phyloP scores from a whole-genome alignment of 2,329 filamentous ascomycete genomes.

The Metarhizium album region DNA sequence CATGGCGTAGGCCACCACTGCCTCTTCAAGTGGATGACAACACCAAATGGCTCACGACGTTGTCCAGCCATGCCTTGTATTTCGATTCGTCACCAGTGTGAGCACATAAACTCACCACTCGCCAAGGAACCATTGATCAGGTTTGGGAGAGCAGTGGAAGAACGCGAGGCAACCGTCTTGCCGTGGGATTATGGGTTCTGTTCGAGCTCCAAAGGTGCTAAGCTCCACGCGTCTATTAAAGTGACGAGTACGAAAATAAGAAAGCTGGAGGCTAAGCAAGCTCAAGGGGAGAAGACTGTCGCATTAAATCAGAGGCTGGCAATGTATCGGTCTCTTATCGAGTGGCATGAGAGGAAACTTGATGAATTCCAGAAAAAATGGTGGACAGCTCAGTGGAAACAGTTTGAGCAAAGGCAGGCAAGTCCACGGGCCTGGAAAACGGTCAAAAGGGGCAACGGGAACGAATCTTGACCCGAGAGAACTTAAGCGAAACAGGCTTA shows the following conservation, averaged over 20 bases:
- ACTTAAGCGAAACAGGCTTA: conserved; percentile 4
- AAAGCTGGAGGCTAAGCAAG: background rate
- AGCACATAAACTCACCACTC: conserved; percentile 8
- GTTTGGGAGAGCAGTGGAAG: background rate
- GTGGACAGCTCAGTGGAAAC: conserved; percentile 4
- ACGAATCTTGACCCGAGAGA: background rate
- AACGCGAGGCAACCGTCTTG: conserved; percentile 1
- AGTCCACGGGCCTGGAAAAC: conserved; percentile 1
- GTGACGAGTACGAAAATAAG: background rate
- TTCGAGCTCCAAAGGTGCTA: background rate
- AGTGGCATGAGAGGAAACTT: conserved; percentile 1
- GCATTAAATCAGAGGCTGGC: background rate
- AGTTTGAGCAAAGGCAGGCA: conserved; percentile 2
- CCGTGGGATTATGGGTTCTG: conserved; percentile 14
- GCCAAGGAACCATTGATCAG: background rate
- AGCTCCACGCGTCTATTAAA: background rate
- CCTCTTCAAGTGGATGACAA: conserved; percentile 7
- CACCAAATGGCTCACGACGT: background rate
- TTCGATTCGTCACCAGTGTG: conserved; percentile 12
- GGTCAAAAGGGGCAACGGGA: background rate
- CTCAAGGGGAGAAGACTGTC: background rate
- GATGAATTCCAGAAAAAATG: conserved; percentile 5
- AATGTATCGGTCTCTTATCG: background rate
- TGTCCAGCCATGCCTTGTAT: conserved; percentile 9
- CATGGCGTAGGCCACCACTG: conserved; percentile 16